Evolutionary conservation across 306 rosid species (phyloP).

Genomic region (Gastrolobium villosum): DNA sequence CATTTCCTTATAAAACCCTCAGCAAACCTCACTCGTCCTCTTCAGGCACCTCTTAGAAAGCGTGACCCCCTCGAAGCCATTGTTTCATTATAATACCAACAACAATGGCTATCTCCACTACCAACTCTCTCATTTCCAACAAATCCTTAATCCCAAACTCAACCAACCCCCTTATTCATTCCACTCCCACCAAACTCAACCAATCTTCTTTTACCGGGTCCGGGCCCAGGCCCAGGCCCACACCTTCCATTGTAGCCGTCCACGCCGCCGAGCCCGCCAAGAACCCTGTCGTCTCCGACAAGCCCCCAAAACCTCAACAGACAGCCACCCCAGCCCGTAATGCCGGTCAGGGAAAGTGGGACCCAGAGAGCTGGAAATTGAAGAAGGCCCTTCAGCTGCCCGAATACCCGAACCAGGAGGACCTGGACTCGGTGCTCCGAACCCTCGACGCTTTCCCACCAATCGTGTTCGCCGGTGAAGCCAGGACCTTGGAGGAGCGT

Average conservation of each 20-base stretch:
- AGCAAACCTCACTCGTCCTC: slow-evolving; percentile 7
- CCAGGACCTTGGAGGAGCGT: slow-evolving; percentile 81
- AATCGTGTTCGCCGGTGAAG: slow-evolving; percentile 96
- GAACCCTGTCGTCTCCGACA: slow-evolving; percentile 72
- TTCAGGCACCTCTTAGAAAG: slow-evolving; percentile 36
- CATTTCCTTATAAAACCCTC: slow-evolving; percentile 48
- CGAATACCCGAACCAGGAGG: slow-evolving; percentile 83
- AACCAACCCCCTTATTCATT: slow-evolving; percentile 45
- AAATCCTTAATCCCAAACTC: slow-evolving; percentile 57
- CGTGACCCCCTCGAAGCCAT: neutral
- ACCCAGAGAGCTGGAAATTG: slow-evolving; percentile 76
- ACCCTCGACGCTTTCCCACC: slow-evolving; percentile 95
- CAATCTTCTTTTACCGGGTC: slow-evolving; percentile 50
- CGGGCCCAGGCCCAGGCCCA: slow-evolving; percentile 38
- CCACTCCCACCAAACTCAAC: slow-evolving; percentile 54
- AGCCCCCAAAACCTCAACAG: slow-evolving; percentile 52
- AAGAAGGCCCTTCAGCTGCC: slow-evolving; percentile 92
- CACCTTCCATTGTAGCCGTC: slow-evolving; percentile 62
- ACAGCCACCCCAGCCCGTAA: slow-evolving; percentile 52
- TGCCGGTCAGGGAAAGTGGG: slow-evolving; percentile 66
- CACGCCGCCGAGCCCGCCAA: slow-evolving; percentile 93
- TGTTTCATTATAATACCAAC: neutral
- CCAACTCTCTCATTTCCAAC: slow-evolving; percentile 60
- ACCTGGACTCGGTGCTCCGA: slow-evolving; percentile 70
- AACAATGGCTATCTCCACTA: slow-evolving; percentile 64